Conservation (phyloP, 2,329 filamentous ascomycete species). For the Fusarium sublunatum region DNA sequence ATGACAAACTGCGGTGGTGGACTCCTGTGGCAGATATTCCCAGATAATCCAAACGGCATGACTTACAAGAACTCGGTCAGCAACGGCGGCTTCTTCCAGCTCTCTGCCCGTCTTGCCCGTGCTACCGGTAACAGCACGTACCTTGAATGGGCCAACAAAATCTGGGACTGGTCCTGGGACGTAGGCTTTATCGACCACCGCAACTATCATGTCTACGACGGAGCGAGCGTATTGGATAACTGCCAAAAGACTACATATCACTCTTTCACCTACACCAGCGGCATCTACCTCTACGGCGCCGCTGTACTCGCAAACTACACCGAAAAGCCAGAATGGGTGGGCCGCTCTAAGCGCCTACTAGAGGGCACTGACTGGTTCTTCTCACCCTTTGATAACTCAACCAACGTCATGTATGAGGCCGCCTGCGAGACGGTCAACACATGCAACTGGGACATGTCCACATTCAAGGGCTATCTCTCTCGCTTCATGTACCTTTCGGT, state of each 20-base stretch:
- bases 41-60: conserved; percentile 77
- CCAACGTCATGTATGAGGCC: conserved; percentile 72
- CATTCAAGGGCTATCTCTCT: conserved; percentile 75
- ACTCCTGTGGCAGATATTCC: conserved; percentile 84
- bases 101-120: conserved; percentile 79
- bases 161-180: conserved; percentile 72
- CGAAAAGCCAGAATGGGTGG: conserved; percentile 63
- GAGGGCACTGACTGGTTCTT: conserved; percentile 66
- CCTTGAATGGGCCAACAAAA: conserved; percentile 71
- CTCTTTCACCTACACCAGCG: conserved; percentile 74
- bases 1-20: conserved; percentile 74
- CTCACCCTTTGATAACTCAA: conserved; percentile 61
- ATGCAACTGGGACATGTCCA: conserved; percentile 73
- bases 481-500: conserved; percentile 72
- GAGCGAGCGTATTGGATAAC: conserved; percentile 64
- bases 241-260: conserved; percentile 65
- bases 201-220: conserved; percentile 69
- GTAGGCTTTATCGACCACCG: conserved; percentile 67
- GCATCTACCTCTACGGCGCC: conserved; percentile 73
- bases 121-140: conserved; percentile 76
- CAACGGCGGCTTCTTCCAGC: conserved; percentile 85
- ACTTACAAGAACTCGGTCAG: conserved; percentile 85
- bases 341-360: conserved; percentile 64
- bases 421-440: conserved; percentile 69
- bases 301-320: conserved; percentile 73